Base-by-base conservation (phyloP, 2,329 filamentous ascomycete species). In the Exserohilum turcica region DNA sequence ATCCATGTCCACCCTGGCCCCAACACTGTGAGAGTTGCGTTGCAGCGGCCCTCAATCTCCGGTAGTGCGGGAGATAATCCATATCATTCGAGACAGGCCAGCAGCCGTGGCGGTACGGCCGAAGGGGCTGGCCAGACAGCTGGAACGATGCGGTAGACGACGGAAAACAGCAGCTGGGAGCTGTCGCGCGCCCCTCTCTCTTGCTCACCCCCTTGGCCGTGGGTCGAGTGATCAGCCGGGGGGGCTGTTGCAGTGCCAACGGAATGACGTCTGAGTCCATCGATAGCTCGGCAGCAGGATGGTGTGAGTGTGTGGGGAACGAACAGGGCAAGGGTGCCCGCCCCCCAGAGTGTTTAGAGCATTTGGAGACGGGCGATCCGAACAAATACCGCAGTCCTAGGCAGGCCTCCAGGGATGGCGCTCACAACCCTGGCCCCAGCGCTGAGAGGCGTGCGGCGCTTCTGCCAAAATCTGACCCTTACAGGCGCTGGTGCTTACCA, bases 361-460 rank as follows among this genome's bases (percentile, higher is more conserved):
- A 44, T 52, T 56, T 61, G 32, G 29, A 63, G 56, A 56, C 31
- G 54, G 54, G 47, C 54, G 47, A 55, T 53, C 51, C 56, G 44
- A 54, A 45, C 16, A 52, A 56, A 36, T 61, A 56, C 53, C 60
- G 51, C 44, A 44, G 40, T 37, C 43, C 49, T 59, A 63, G 46
- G 32, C 15, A 38, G 43, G 48, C 48, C 24, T 35, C 21, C 49
- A 54, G 47, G 57, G 57, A 59, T 58, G 29, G 38, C 21, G 42
- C 40, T 52, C 52, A 29, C 38, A 39, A 57, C 62, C 62, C 62
- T 57, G 62, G 62, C 47, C 62, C 62, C 62, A 54, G 50, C 56
- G 49, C 52, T 37, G 45, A 55, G 24, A 38, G 36, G 51, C 47
- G 51, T 57, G 52, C 54, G 46, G 52, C 51, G 46, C 46, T 44